A percentile compares a stretch with the other conserved stretches of the same genome.
Evolutionary conservation across 257 asterid genomes (phyloP).

Genomic region (Perilla frutescens): DNA sequence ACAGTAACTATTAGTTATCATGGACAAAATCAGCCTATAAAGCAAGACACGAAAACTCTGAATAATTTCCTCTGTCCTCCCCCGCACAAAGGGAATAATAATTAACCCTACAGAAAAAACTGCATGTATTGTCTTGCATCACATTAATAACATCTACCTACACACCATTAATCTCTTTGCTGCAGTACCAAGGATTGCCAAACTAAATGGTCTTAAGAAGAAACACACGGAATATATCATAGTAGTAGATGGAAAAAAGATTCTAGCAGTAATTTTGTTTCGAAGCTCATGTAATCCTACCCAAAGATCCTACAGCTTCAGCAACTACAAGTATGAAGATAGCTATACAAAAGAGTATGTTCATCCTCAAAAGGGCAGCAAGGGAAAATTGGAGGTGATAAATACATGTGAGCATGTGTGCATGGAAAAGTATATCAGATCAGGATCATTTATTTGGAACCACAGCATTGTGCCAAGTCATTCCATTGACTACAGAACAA

Average conservation of each 20-base stretch:
- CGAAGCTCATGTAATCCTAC: not conserved
- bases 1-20: not conserved
- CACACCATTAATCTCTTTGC: not conserved
- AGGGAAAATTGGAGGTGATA: slow-evolving; percentile 6
- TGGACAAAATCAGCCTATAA: not conserved
- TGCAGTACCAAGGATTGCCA: slow-evolving; percentile 2
- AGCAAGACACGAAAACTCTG: not conserved
- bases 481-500: slow-evolving; percentile 1
- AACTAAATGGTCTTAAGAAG: not conserved
- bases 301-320: slow-evolving; percentile 5
- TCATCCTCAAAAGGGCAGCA: slow-evolving; percentile 13
- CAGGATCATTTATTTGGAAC: slow-evolving; percentile 7
- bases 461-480: slow-evolving; percentile 1
- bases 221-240: slow-evolving; percentile 6
- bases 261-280: not conserved
- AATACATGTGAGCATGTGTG: not conserved
- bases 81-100: too few relatives aligned
- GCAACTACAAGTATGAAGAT: slow-evolving; percentile 3
- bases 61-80: slow-evolving; percentile 2
- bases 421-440: not conserved
- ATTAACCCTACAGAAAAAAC: not conserved
- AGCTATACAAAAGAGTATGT: not conserved
- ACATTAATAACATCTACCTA: slow-evolving; percentile 10
- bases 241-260: not conserved
- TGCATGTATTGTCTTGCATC: not conserved